phyloP scores from a whole-genome alignment of 768 basidiomycete species.

The Tricholoma saponaceum region DNA sequence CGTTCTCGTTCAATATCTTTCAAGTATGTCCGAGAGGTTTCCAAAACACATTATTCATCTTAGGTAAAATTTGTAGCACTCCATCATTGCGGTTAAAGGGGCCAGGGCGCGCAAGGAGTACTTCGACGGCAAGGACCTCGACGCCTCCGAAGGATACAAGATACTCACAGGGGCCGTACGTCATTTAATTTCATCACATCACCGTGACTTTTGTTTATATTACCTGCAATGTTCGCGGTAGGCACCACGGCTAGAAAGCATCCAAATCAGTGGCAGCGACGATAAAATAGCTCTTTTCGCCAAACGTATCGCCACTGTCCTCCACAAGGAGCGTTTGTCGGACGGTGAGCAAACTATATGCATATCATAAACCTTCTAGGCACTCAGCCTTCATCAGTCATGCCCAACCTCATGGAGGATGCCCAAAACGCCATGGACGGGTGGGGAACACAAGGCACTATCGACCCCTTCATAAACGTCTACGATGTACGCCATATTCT shows the following conservation, averaged over 20 bases:
- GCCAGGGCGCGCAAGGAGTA: constrained; percentile 27
- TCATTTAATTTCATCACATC: neutral
- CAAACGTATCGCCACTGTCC: constrained; percentile 10
- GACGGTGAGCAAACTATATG: constrained; percentile 5
- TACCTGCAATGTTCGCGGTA: neutral
- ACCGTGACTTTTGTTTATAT: neutral
- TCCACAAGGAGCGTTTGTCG: constrained; percentile 10
- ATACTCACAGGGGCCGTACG: constrained; percentile 30
- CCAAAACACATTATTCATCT: neutral
- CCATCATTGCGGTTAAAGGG: constrained; percentile 25
- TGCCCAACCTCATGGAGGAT: constrained; percentile 20
- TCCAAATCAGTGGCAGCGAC: constrained; percentile 11
- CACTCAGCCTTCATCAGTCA: constrained; percentile 7
- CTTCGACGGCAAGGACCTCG: constrained; percentile 26
- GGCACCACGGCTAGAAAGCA: constrained; percentile 21
- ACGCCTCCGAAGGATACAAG: constrained; percentile 29
- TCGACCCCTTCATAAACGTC: constrained; percentile 23
- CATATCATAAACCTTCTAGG: neutral
- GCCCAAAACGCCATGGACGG: constrained; percentile 14
- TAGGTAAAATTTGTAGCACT: constrained; percentile 6
- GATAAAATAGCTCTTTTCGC: constrained; percentile 20
- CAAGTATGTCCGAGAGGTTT: neutral
- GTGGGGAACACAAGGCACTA: constrained; percentile 20
- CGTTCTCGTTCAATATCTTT: constrained; percentile 2
- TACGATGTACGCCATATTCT: constrained; percentile 15